phyloP scores from a whole-genome alignment of 148 eudicot species.

The Camellia sinensis region DNA sequence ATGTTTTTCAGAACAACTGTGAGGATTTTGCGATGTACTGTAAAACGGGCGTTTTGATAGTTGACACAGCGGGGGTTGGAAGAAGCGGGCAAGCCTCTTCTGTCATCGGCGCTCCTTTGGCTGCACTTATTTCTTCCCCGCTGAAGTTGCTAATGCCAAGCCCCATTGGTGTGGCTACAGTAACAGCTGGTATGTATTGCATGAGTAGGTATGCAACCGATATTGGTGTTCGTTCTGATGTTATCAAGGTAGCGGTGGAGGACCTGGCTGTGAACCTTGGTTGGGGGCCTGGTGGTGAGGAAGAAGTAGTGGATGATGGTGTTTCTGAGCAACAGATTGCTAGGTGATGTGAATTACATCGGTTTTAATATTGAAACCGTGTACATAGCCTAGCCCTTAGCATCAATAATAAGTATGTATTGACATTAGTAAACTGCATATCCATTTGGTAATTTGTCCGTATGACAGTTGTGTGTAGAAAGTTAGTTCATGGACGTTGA shows the following conservation, averaged over 20 bases:
- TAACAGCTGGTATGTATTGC: conserved; percentile 88
- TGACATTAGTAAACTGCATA: conserved; percentile 8
- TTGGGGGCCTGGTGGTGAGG: conserved; percentile 37
- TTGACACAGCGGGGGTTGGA: conserved; percentile 64
- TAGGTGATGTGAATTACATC: neutral
- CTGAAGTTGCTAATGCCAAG: conserved; percentile 70
- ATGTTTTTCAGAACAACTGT: conserved; percentile 84
- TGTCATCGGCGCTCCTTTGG: conserved; percentile 77
- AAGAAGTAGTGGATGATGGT: conserved; percentile 1
- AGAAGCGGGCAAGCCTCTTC: conserved; percentile 91
- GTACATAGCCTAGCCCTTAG: neutral
- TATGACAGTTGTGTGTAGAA: neutral
- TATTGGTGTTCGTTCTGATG: conserved; percentile 86
- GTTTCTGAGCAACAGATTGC: conserved; percentile 8
- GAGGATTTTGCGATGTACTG: conserved; percentile 97
- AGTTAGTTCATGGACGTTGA: neutral
- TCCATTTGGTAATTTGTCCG: neutral
- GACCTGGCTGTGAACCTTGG: conserved; percentile 79
- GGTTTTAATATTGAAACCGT: neutral
- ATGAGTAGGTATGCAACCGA: conserved; percentile 91
- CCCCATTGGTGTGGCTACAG: conserved; percentile 76
- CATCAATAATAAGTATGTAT: neutral
- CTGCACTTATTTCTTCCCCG: conserved; percentile 81
- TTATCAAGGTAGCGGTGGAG: conserved; percentile 79
- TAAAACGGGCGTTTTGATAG: conserved; percentile 74